Evolutionary conservation across 2,329 filamentous ascomycete species (phyloP).

Genomic region (Apiospora saccharicola): DNA sequence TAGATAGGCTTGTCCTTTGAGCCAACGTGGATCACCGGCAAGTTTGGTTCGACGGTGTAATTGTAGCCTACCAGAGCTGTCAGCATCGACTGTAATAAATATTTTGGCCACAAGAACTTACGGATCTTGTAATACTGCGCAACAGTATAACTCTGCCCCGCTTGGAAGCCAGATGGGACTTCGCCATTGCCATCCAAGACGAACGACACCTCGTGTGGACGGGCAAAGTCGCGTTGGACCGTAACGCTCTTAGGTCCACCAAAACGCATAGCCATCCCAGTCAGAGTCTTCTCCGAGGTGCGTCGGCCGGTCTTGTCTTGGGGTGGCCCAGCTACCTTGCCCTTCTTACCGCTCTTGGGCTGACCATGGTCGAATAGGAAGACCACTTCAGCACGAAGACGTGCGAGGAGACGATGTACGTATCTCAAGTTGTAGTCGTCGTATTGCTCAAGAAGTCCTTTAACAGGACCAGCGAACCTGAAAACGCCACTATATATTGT

Average conservation of each 20-base stretch:
- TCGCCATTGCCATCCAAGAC: slow-evolving; percentile 37
- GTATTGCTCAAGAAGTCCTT: slow-evolving; percentile 42
- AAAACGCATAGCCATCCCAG: slow-evolving; percentile 40
- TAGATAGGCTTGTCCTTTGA: slow-evolving; percentile 64
- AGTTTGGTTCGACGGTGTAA: slow-evolving; percentile 42
- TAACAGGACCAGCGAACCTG: slow-evolving; percentile 47
- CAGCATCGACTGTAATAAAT: background rate
- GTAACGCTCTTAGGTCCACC: slow-evolving; percentile 41
- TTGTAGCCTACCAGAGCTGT: slow-evolving; percentile 35
- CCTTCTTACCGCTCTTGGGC: slow-evolving; percentile 33
- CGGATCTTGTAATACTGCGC: slow-evolving; percentile 26
- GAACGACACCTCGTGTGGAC: slow-evolving; percentile 43
- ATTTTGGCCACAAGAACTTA: background rate
- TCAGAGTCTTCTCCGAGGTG: slow-evolving; percentile 34
- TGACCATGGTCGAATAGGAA: slow-evolving; percentile 31
- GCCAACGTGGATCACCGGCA: slow-evolving; percentile 74
- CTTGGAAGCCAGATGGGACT: slow-evolving; percentile 37
- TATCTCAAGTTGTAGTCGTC: background rate
- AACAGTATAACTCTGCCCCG: slow-evolving; percentile 44
- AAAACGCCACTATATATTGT: slow-evolving; percentile 43
- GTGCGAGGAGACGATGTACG: slow-evolving; percentile 32
- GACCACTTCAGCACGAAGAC: slow-evolving; percentile 32
- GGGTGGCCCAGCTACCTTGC: slow-evolving; percentile 21
- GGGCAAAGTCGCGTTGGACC: slow-evolving; percentile 27
- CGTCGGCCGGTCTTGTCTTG: slow-evolving; percentile 25